phyloP scores from a whole-genome alignment of 805 yeast genomes.

The Priceomyces medius region DNA sequence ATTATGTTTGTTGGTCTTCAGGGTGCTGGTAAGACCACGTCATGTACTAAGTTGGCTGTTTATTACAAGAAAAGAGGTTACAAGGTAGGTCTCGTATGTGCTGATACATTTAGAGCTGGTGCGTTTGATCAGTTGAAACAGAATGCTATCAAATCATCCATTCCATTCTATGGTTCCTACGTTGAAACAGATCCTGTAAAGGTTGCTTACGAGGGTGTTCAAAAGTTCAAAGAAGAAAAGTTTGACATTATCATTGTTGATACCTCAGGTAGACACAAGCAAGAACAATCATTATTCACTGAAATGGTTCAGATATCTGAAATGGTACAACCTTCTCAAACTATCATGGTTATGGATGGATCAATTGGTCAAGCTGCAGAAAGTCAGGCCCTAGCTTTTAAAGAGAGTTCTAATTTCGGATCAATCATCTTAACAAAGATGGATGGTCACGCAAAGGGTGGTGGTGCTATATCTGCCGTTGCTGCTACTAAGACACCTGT shows the following conservation, averaged over 20 bases:
- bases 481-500: conserved; percentile 96
- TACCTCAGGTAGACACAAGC: conserved; percentile 97
- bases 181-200: conserved; percentile 94
- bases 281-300: conserved; percentile 83
- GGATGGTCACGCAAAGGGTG: conserved; percentile 99
- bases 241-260: conserved; percentile 94
- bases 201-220: conserved; percentile 89
- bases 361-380: conserved; percentile 99
- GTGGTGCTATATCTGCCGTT: conserved; percentile 98
- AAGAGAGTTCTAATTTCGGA: conserved; percentile 90
- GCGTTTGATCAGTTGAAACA: conserved; percentile 98
- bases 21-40: conserved; percentile 98
- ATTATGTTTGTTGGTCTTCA: conserved; percentile 98
- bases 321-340: conserved; percentile 89
- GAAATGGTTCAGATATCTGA: conserved; percentile 94
- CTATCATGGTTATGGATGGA: conserved; percentile 96
- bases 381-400: conserved; percentile 89
- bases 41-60: conserved; percentile 95
- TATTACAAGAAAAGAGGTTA: conserved; percentile 91
- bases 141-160: conserved; percentile 91
- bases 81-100: conserved; percentile 96
- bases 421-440: conserved; percentile 91
- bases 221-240: conserved; percentile 83
- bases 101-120: conserved; percentile 99
- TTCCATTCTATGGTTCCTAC: conserved; percentile 93